A percentile compares a stretch with the other conserved stretches of the same genome.
These are phyloP conservation scores for Waltiozyma sp. DNA, from an alignment of 1,139 yeast species.

Conservation along the genomic window DNA sequence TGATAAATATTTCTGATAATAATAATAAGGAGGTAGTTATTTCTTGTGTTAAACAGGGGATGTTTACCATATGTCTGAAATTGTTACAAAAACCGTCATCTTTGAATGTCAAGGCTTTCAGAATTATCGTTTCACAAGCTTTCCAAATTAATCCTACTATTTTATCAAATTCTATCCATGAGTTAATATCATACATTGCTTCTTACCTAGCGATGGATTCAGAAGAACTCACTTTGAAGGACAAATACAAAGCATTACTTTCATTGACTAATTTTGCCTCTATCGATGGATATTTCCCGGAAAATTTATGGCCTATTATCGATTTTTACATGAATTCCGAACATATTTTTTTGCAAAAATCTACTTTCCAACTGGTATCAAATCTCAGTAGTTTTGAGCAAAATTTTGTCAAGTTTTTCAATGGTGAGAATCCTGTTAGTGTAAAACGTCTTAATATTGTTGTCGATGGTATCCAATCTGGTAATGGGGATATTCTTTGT, in stretches of 20 bases:
- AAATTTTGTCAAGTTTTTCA: slow-evolving; percentile 12
- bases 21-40: background rate
- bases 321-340: slow-evolving; percentile 10
- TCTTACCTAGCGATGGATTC: background rate
- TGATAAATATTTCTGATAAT: background rate
- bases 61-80: background rate
- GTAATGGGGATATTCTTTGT: background rate
- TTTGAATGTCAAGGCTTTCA: background rate
- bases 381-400: slow-evolving; percentile 14
- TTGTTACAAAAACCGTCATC: no score
- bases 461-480: background rate
- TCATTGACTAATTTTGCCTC: slow-evolving; percentile 15
- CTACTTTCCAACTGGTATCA: slow-evolving; percentile 14
- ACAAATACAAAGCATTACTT: slow-evolving; percentile 10
- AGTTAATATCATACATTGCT: background rate
- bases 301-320: slow-evolving; percentile 14
- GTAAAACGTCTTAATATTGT: background rate
- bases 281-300: slow-evolving; percentile 10
- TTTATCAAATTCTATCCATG: background rate
- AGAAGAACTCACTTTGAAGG: slow-evolving; percentile 2
- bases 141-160: background rate
- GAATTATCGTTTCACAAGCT: background rate
- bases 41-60: background rate
- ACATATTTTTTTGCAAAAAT: slow-evolving; percentile 10
- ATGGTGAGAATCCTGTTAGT: slow-evolving; percentile 7